These are phyloP conservation scores for Ceratocystis colombiana DNA, from an alignment of 2,329 filamentous ascomycete genomes.

Conservation along the genomic window DNA sequence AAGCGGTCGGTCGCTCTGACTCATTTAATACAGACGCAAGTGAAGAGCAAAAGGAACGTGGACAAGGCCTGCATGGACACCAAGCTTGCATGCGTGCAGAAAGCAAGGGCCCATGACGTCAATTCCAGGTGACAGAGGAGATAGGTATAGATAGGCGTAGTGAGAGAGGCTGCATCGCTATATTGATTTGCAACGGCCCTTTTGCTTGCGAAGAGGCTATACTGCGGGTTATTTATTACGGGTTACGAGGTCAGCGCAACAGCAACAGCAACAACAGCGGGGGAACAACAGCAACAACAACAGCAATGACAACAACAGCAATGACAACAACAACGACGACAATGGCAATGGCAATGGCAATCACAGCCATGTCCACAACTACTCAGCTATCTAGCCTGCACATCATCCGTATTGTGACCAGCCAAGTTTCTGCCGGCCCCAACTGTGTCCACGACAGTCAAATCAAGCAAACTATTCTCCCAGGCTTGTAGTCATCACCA, in stretches of 20 bases:
- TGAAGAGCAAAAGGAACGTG: background rate
- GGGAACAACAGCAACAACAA: background rate
- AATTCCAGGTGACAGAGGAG: background rate
- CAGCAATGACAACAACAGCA: too few relatives aligned
- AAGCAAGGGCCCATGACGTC: constrained; percentile 12
- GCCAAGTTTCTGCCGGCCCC: too few relatives aligned
- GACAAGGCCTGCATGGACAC: background rate
- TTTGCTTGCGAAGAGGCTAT: background rate
- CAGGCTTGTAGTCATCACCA: too few relatives aligned
- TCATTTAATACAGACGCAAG: background rate
- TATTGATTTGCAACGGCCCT: background rate
- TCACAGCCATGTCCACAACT: too few relatives aligned
- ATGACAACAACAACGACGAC: too few relatives aligned
- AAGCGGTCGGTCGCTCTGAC: background rate
- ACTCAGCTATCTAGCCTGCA: too few relatives aligned
- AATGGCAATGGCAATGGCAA: too few relatives aligned
- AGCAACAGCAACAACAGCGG: background rate
- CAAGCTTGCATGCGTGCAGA: constrained; percentile 5
- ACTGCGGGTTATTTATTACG: background rate
- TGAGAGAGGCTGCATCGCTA: background rate
- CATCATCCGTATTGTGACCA: too few relatives aligned
- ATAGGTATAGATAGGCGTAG: background rate
- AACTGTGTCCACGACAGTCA: too few relatives aligned
- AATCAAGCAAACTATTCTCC: too few relatives aligned
- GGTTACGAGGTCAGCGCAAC: background rate